A percentile compares a stretch with the other conserved stretches of the same genome.
Conservation (phyloP, 139 green algal species). For the Picocystis salinarum region DNA sequence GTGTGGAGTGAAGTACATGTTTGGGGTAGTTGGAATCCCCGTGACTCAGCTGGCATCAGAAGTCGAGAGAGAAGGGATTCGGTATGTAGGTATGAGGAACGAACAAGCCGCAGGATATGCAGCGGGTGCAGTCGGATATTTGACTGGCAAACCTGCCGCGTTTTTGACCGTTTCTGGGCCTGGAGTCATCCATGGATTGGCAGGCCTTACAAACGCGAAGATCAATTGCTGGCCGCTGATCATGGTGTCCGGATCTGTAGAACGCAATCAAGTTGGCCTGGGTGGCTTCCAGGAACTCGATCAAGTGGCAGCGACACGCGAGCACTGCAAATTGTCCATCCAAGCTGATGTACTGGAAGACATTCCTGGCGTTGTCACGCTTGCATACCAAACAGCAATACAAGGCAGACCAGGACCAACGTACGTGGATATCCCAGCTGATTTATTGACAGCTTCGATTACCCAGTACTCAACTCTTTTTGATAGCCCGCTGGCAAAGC, state of each 20-base stretch:
- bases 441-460: conserved; percentile 29
- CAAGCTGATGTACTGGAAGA: conserved; percentile 6
- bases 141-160: conserved; percentile 42
- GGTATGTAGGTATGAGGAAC: conserved; percentile 59
- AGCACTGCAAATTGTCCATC: conserved; percentile 33
- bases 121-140: conserved; percentile 41
- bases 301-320: conserved; percentile 32
- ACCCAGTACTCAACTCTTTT: conserved; percentile 1
- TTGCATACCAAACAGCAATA: conserved; percentile 21
- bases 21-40: conserved; percentile 63
- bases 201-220: conserved; percentile 38
- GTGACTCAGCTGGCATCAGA: conserved; percentile 55
- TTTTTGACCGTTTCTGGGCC: conserved; percentile 66
- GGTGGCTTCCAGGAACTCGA: conserved; percentile 68
- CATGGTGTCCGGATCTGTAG: conserved; percentile 41
- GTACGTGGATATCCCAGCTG: conserved; percentile 57
- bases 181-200: conserved; percentile 50
- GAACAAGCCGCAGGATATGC: conserved; percentile 72
- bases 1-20: conserved; percentile 47
- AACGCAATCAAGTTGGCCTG: conserved; percentile 42
- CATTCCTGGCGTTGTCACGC: conserved; percentile 14
- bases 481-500: background rate
- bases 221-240: conserved; percentile 61
- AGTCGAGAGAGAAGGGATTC: conserved; percentile 45
- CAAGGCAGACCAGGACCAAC: conserved; percentile 33